Conservation (phyloP, 2,329 filamentous ascomycete species). For the Monilinia laxa region DNA sequence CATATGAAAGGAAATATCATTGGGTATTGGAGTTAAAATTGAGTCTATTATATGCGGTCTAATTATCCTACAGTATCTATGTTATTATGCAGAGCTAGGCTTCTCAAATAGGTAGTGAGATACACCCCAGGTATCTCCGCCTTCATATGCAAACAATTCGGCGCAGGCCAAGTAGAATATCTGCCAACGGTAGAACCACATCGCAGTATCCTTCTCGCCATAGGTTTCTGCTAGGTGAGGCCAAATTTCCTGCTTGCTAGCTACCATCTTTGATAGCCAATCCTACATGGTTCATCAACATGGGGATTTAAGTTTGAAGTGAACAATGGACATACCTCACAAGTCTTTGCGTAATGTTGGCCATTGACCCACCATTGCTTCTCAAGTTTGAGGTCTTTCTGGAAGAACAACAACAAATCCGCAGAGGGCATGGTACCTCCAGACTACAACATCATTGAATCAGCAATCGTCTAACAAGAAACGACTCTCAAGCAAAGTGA, state of each 20-base stretch:
- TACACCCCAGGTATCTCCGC: slow-evolving; percentile 67
- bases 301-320: not conserved
- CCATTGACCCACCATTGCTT: slow-evolving; percentile 72
- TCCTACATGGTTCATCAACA: slow-evolving; percentile 43
- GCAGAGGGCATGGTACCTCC: slow-evolving; percentile 70
- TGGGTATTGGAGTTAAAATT: slow-evolving; percentile 22
- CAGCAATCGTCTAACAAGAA: not conserved
- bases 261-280: slow-evolving; percentile 61
- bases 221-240: slow-evolving; percentile 64
- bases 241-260: slow-evolving; percentile 61
- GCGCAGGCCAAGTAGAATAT: slow-evolving; percentile 68
- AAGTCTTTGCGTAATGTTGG: slow-evolving; percentile 66
- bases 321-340: slow-evolving; percentile 51
- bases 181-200: slow-evolving; percentile 70
- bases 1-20: slow-evolving; percentile 25
- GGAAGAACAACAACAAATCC: slow-evolving; percentile 66
- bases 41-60: slow-evolving; percentile 18
- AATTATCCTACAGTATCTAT: slow-evolving; percentile 16
- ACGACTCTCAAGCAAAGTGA: not conserved
- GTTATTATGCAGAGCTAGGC: slow-evolving; percentile 31
- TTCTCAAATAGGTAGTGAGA: slow-evolving; percentile 68
- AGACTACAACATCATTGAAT: slow-evolving; percentile 42
- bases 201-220: slow-evolving; percentile 56
- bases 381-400: slow-evolving; percentile 58
- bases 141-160: slow-evolving; percentile 65